These are phyloP conservation scores for Botrytis sinoallii DNA, from an alignment of 2,329 filamentous ascomycete genomes.

Conservation along the genomic window DNA sequence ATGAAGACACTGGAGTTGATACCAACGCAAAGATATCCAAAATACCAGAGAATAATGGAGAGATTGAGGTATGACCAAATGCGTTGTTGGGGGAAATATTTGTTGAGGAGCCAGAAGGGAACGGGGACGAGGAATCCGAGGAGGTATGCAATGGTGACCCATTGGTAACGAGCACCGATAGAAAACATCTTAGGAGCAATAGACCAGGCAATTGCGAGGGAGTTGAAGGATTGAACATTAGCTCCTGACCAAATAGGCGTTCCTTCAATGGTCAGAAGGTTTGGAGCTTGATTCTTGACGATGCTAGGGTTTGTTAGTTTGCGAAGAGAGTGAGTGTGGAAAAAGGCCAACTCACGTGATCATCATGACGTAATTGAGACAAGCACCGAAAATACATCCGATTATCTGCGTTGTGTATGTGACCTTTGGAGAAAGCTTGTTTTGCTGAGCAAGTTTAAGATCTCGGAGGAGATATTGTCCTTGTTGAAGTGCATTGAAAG, in stretches of 20 bases:
- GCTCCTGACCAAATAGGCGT: constrained; percentile 64
- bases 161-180: constrained; percentile 57
- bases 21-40: constrained; percentile 62
- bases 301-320: constrained; percentile 57
- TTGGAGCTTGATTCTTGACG: constrained; percentile 61
- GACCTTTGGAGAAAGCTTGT: constrained; percentile 42
- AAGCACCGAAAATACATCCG: constrained; percentile 43
- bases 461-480: constrained; percentile 46
- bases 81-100: constrained; percentile 55
- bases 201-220: constrained; percentile 68
- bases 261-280: constrained; percentile 57
- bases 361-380: constrained; percentile 58
- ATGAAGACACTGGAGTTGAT: constrained; percentile 67
- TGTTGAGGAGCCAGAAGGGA: constrained; percentile 52
- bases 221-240: constrained; percentile 56
- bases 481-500: constrained; percentile 48
- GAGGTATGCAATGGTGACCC: constrained; percentile 69
- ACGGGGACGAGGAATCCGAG: constrained; percentile 63
- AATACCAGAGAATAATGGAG: constrained; percentile 65
- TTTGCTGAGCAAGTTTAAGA: constrained; percentile 51
- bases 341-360: constrained; percentile 42
- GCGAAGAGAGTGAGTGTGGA: constrained; percentile 39
- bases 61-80: constrained; percentile 64
- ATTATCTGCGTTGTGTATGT: constrained; percentile 42
- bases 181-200: constrained; percentile 70